Conservation (phyloP, 108 stramenopile genomes). For the Cyclotella sp. region DNA sequence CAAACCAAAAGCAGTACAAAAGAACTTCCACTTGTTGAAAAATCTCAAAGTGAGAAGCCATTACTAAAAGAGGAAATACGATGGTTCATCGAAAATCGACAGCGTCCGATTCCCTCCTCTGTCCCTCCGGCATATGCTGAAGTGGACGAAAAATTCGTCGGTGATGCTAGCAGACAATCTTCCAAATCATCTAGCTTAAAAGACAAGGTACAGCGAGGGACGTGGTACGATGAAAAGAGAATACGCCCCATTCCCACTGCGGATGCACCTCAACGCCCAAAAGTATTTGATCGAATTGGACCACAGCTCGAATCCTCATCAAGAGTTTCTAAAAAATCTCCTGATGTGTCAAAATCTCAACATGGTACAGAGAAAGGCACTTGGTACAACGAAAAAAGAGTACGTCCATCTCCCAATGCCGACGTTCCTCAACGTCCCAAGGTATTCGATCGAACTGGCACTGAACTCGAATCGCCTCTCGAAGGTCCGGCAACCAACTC, state of each 20-base stretch:
- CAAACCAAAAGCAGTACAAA: background rate
- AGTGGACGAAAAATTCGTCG: slow-evolving; percentile 11
- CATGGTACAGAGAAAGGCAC: background rate
- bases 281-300: background rate
- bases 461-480: background rate
- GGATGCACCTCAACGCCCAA: background rate
- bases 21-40: background rate
- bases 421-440: background rate
- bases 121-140: background rate
- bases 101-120: slow-evolving; percentile 19
- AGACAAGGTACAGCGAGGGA: background rate
- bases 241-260: background rate
- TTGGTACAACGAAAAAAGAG: slow-evolving; percentile 15
- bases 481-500: background rate
- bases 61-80: slow-evolving; percentile 1
- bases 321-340: background rate
- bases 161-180: background rate
- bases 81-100: slow-evolving; percentile 23
- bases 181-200: background rate
- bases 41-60: background rate
- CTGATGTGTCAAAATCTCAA: background rate
- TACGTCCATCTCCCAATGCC: background rate
- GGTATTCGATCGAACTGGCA: slow-evolving; percentile 17
- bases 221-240: background rate
- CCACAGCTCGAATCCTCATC: background rate